Evolutionary conservation across 2,329 filamentous ascomycete genomes (phyloP), one percentile per base, ranked within the genome.

Genomic region (Seiridium cupressi): DNA sequence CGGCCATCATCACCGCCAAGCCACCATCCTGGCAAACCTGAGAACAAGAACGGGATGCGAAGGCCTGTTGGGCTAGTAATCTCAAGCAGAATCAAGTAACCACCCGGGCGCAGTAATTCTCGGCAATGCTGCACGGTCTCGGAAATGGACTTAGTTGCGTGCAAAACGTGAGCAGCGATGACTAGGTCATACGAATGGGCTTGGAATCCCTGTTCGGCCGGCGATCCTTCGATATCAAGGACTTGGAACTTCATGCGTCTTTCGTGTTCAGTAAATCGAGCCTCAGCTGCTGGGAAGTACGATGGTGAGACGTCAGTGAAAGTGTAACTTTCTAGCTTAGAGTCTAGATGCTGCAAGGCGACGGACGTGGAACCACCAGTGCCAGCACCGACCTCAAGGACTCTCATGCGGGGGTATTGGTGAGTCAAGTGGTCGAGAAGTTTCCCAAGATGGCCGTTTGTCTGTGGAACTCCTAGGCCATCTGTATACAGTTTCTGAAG

Each of bases 221-320:
- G 64, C 44, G 69, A 62, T 13, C 69, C 62, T 26, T 72, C 69
- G 5, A 75, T 61, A 57, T 79, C 70, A 1, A 70, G 62, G 0
- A 65, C 60, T 38, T 68, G 66, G 65, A 70, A 79, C 4, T 62
- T 62, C 65, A 79, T 71, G 26, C 66, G 67, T 1, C 68, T 57
- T 1, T 60, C 6, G 10, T 51, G 36, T 11, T 7, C 34, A 6
- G 8, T 36, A 36, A 58, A 58, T 4, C 63, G 62, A 38, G 71
- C 64, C 44, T 67, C 60, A 66, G 65, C 75, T 1, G 68, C 60
- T 10, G 70, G 68, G 49, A 81, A 78, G 66, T 76, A 76, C 18
- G 67, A 72, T 2, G 69, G 54, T 0, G 73, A 74, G 5, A 79
- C 71, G 55, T 81, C 79, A 0, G 80, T 81, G 64, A 72, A 82